Conservation (phyloP, 2,329 filamentous ascomycete species). For the Monilinia fructigena region DNA sequence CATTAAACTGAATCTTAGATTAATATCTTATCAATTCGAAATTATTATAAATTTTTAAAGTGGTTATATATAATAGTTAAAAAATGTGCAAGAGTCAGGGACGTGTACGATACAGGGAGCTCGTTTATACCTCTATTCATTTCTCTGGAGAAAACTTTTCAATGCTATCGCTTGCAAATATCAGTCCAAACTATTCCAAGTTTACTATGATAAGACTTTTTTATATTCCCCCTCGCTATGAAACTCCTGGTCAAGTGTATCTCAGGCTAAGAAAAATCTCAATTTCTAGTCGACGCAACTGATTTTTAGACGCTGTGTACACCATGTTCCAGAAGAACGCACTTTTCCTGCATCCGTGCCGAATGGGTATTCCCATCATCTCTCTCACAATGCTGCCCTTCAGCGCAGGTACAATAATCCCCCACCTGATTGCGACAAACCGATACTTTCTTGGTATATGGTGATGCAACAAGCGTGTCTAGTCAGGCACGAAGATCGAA, state of each 20-base stretch:
- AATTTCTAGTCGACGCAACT: constrained; percentile 1
- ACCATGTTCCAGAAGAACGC: constrained; percentile 21
- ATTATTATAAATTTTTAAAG: too few species aligned
- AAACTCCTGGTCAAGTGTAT: constrained; percentile 4
- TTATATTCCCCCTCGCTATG: neutral
- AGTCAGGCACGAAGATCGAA: neutral
- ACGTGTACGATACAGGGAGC: too few species aligned
- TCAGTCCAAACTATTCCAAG: too few species aligned
- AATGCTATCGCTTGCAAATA: neutral
- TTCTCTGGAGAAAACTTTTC: neutral
- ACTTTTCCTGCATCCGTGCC: neutral
- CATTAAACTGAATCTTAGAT: too few species aligned
- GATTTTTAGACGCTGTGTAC: constrained; percentile 13
- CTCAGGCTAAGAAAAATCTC: neutral
- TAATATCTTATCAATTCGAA: too few species aligned
- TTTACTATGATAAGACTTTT: too few species aligned
- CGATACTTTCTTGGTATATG: constrained; percentile 8
- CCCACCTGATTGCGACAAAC: constrained; percentile 13
- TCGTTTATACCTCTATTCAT: neutral
- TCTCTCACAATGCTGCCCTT: neutral
- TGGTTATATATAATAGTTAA: too few species aligned
- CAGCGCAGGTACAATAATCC: constrained; percentile 16
- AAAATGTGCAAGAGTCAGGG: too few species aligned
- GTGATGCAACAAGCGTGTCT: neutral
- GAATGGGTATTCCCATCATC: neutral